Percentiles rank a stretch among this genome's conserved stretches.
Conservation (phyloP, 176 grass and related monocot species). For the Miscanthus lutarioriparius region DNA sequence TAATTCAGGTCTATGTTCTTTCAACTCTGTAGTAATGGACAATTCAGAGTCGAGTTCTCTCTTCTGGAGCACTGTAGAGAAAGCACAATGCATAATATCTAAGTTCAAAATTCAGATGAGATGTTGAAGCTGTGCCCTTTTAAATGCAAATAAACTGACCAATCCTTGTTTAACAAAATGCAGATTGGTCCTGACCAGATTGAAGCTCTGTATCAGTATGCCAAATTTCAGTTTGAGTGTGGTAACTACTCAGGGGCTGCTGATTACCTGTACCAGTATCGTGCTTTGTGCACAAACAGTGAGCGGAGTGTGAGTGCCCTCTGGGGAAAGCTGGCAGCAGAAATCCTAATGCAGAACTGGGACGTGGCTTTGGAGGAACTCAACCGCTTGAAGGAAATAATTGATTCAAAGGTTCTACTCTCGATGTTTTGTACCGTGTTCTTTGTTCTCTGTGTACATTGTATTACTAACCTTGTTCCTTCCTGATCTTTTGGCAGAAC, state of each 20-base stretch:
- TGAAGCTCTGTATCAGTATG: conserved; percentile 88
- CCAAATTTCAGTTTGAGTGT: conserved; percentile 88
- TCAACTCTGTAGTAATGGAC: neutral
- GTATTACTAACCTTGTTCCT: neutral
- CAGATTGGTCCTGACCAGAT: conserved; percentile 90
- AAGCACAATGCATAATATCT: neutral
- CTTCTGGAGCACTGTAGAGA: neutral
- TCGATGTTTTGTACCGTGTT: neutral
- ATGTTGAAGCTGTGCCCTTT: no score
- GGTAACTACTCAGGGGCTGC: conserved; percentile 87
- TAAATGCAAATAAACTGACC: neutral
- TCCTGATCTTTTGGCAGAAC: conserved; percentile 45
- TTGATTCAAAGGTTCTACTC: conserved; percentile 80
- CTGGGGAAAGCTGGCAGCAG: conserved; percentile 87
- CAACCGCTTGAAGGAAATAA: conserved; percentile 89
- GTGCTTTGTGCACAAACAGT: conserved; percentile 78
- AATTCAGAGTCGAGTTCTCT: neutral
- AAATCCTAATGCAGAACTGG: conserved; percentile 98
- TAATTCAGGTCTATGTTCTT: neutral
- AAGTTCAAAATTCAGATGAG: neutral
- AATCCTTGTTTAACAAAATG: conserved; percentile 28
- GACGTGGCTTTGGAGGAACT: conserved; percentile 85
- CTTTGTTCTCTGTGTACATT: neutral
- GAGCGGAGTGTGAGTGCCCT: conserved; percentile 82
- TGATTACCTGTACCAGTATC: conserved; percentile 81